phyloP scores from a whole-genome alignment of 2,329 filamentous ascomycete genomes.

The Chaetothyriales sp. region DNA sequence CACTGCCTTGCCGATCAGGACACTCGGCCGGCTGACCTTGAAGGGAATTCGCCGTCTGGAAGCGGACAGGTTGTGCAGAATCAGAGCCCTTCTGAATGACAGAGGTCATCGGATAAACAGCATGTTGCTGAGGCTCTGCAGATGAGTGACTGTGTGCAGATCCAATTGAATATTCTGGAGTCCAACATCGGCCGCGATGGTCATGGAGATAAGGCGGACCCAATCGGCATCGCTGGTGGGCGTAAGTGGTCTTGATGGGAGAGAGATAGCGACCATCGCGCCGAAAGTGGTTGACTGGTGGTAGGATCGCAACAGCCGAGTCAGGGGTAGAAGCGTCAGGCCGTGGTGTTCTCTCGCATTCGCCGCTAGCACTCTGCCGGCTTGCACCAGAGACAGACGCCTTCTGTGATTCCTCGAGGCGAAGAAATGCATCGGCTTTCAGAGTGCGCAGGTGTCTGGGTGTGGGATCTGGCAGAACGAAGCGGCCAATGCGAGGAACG shows the following conservation, averaged over 20 bases:
- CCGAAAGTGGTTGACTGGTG: not conserved
- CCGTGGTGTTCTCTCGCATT: not conserved
- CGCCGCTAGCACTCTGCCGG: not conserved
- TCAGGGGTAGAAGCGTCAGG: not conserved
- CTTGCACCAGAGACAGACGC: not conserved
- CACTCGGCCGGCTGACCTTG: not conserved
- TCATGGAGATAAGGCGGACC: not conserved
- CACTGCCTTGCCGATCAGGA: not conserved
- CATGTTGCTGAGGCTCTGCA: not conserved
- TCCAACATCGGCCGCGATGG: not conserved
- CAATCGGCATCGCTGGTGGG: not conserved
- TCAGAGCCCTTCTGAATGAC: not conserved
- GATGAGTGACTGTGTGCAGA: not conserved
- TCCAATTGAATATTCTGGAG: not conserved
- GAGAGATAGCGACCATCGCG: not conserved
- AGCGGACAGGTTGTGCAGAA: not conserved
- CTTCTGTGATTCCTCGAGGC: not conserved
- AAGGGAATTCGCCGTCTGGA: not conserved
- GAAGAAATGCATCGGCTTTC: slow-evolving; percentile 13
- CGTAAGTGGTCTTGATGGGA: not conserved
- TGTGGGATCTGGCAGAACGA: slow-evolving; percentile 13
- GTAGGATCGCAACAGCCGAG: not conserved
- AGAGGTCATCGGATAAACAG: not conserved
- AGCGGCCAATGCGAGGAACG: slow-evolving; percentile 12
- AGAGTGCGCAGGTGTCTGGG: slow-evolving; percentile 10